These are phyloP conservation scores for Penicillium verrucosum DNA, from an alignment of 2,329 filamentous ascomycete species.

Conservation along the genomic window DNA sequence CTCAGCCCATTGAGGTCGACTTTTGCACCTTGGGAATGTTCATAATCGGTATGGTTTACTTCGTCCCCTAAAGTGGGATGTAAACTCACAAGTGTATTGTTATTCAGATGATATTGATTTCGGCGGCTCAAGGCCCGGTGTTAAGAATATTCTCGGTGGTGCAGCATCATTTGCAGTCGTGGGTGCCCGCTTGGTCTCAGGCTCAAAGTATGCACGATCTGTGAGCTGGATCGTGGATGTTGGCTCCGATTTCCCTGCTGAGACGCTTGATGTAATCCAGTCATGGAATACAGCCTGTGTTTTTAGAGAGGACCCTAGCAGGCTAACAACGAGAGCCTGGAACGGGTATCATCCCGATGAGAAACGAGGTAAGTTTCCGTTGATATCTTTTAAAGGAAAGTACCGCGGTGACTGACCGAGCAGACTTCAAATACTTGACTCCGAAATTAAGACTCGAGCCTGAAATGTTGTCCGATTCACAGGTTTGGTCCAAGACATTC, in stretches of 20 bases:
- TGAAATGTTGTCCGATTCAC: slow-evolving; percentile 61
- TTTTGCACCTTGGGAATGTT: slow-evolving; percentile 63
- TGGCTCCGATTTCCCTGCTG: slow-evolving; percentile 77
- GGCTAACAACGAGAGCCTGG: slow-evolving; percentile 85
- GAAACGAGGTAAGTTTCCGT: slow-evolving; percentile 51
- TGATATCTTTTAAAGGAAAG: not conserved
- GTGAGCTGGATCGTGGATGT: slow-evolving; percentile 91
- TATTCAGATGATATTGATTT: slow-evolving; percentile 85
- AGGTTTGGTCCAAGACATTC: slow-evolving; percentile 73
- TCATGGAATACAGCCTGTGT: slow-evolving; percentile 74
- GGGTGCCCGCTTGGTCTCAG: slow-evolving; percentile 84
- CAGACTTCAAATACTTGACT: slow-evolving; percentile 82
- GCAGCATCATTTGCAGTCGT: slow-evolving; percentile 83
- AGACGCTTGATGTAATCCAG: slow-evolving; percentile 61
- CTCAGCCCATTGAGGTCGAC: slow-evolving; percentile 39
- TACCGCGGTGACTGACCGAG: slow-evolving; percentile 19
- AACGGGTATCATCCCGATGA: slow-evolving; percentile 77
- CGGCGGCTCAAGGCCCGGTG: slow-evolving; percentile 63
- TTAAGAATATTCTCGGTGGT: slow-evolving; percentile 77
- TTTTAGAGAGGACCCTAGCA: slow-evolving; percentile 61
- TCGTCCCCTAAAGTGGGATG: not conserved
- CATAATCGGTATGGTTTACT: slow-evolving; percentile 53
- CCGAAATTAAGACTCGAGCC: slow-evolving; percentile 79
- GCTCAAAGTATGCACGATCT: slow-evolving; percentile 59
- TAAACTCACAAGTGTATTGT: slow-evolving; percentile 12